Conservation (phyloP, 2,329 filamentous ascomycete genomes). For the Colletotrichum sp. region DNA sequence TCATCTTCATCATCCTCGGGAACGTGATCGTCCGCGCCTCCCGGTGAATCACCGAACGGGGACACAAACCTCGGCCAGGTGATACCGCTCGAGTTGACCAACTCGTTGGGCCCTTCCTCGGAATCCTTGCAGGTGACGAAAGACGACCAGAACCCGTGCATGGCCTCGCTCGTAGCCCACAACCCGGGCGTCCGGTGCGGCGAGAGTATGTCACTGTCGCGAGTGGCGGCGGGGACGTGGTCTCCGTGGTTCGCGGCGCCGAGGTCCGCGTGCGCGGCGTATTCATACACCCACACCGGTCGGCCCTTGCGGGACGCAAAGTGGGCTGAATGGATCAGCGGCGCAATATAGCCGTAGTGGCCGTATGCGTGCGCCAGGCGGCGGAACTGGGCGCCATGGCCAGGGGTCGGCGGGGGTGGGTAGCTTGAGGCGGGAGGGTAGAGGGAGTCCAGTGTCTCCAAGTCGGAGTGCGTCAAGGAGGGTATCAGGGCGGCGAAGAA, state of each 20-base stretch:
- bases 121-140: slow-evolving; percentile 31
- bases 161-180: slow-evolving; percentile 35
- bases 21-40: not conserved
- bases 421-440: slow-evolving; percentile 56
- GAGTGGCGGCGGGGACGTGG: slow-evolving; percentile 47
- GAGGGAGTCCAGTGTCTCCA: slow-evolving; percentile 58
- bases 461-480: slow-evolving; percentile 53
- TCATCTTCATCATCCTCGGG: not conserved
- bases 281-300: slow-evolving; percentile 63
- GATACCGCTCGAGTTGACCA: slow-evolving; percentile 21
- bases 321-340: slow-evolving; percentile 65
- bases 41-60: slow-evolving; percentile 34
- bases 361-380: slow-evolving; percentile 66
- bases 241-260: slow-evolving; percentile 53
- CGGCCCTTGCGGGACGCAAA: slow-evolving; percentile 36
- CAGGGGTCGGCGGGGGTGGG: not conserved
- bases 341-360: slow-evolving; percentile 69
- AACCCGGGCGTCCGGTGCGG: slow-evolving; percentile 47
- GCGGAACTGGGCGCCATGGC: slow-evolving; percentile 59
- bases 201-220: slow-evolving; percentile 42
- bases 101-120: slow-evolving; percentile 5
- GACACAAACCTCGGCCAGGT: slow-evolving; percentile 50
- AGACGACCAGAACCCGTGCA: slow-evolving; percentile 45
- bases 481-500: slow-evolving; percentile 71
- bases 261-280: slow-evolving; percentile 50